Conservation (phyloP, 2,329 filamentous ascomycete species). For the Fusarium pseudoanthophilum region DNA sequence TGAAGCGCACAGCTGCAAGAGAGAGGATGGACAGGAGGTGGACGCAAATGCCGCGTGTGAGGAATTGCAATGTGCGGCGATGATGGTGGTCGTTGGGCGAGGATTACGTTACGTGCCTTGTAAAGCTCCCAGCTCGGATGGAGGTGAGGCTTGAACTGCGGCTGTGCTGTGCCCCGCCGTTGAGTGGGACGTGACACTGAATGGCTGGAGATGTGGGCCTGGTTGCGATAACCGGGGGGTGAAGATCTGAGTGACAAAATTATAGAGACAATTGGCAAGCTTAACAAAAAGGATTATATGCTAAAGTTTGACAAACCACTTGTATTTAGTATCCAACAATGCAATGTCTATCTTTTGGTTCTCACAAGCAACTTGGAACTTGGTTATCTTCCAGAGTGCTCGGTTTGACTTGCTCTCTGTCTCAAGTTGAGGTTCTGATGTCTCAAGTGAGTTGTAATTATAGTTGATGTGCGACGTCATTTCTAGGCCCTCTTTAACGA, state of each 20-base stretch:
- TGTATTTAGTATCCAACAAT: not conserved
- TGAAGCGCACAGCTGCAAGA: conserved; percentile 32
- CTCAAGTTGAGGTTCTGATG: not conserved
- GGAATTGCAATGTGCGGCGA: conserved; percentile 36
- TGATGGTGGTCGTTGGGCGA: conserved; percentile 40
- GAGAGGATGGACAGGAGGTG: conserved; percentile 10
- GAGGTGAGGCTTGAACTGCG: conserved; percentile 41
- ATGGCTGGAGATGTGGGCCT: conserved; percentile 18
- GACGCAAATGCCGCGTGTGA: conserved; percentile 28
- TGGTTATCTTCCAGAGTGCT: not conserved
- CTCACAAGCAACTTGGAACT: not conserved
- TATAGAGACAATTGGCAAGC: not conserved
- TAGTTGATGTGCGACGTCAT: not conserved
- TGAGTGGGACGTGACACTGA: conserved; percentile 6
- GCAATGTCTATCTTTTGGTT: not conserved
- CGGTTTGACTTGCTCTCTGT: not conserved
- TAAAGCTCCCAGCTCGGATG: conserved; percentile 42
- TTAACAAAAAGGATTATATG: not conserved
- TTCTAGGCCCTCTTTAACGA: not conserved
- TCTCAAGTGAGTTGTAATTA: not conserved
- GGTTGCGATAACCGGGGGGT: conserved; percentile 27
- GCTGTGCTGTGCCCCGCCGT: conserved; percentile 43
- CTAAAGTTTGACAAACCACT: not conserved
- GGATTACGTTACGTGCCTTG: conserved; percentile 46
- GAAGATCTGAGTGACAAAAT: not conserved